Conservation (phyloP, 306 rosid genomes). For the Pyrus betulifolia region DNA sequence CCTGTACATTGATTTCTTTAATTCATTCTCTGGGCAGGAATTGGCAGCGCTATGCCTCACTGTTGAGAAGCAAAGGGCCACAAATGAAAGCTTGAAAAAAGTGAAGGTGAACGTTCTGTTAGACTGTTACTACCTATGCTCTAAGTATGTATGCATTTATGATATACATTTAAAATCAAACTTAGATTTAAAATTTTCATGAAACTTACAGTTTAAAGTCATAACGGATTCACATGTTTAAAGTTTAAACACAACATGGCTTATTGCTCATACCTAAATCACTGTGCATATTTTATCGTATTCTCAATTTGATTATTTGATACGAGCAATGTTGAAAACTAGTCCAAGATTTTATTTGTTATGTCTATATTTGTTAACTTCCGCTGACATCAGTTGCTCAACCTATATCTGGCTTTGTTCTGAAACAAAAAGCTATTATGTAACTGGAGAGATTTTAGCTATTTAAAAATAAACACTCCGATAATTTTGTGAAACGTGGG, state of each 20-base stretch:
- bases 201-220: background rate
- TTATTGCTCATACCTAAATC: background rate
- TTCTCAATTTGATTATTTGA: background rate
- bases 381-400: too few relatives aligned
- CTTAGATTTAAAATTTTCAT: background rate
- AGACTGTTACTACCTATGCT: background rate
- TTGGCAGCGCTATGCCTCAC: constrained; percentile 39
- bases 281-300: background rate
- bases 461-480: background rate
- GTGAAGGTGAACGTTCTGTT: constrained; percentile 45
- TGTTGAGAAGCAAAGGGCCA: constrained; percentile 52
- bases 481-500: background rate
- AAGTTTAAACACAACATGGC: background rate
- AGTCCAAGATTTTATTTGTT: too few relatives aligned
- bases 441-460: background rate
- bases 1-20: constrained; percentile 1
- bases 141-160: background rate
- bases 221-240: background rate
- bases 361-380: too few relatives aligned
- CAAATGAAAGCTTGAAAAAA: constrained; percentile 60
- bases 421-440: too few relatives aligned
- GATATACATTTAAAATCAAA: background rate
- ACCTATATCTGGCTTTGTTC: too few relatives aligned
- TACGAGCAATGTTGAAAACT: background rate
- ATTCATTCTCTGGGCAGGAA: constrained; percentile 42